These are phyloP conservation scores for Quercus variabilis DNA, from an alignment of 306 rosid species.

Conservation along the genomic window DNA sequence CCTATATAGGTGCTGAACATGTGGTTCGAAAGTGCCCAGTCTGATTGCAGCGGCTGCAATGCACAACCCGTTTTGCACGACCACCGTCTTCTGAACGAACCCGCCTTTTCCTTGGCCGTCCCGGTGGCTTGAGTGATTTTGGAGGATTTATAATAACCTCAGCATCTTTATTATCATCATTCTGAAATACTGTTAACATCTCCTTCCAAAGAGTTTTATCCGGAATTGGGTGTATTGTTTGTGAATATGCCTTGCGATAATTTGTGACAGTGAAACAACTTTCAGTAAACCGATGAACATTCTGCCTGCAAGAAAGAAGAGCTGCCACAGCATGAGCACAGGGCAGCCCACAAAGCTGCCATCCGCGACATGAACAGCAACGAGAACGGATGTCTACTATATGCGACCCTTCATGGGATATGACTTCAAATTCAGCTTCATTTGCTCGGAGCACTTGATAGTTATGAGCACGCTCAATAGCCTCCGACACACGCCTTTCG, in stretches of 20 bases:
- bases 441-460: conserved; percentile 36
- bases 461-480: conserved; percentile 31
- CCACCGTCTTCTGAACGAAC: conserved; percentile 41
- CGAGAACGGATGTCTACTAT: conserved; percentile 49
- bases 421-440: conserved; percentile 44
- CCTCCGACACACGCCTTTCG: conserved; percentile 40
- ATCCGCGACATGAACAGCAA: conserved; percentile 45
- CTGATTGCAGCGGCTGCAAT: conserved; percentile 58
- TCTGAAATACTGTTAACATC: conserved; percentile 3
- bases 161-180: conserved; percentile 10
- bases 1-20: conserved; percentile 50
- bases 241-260: conserved; percentile 49
- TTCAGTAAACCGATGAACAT: conserved; percentile 52
- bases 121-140: conserved; percentile 46
- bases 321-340: conserved; percentile 58
- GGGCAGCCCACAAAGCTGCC: conserved; percentile 54
- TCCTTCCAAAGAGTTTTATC: conserved; percentile 49
- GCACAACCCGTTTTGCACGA: conserved; percentile 47
- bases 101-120: conserved; percentile 44
- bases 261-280: conserved; percentile 48
- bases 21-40: conserved; percentile 57
- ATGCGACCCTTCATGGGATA: conserved; percentile 36
- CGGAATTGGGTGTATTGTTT: conserved; percentile 55
- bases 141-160: conserved; percentile 43
- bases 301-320: conserved; percentile 50